Conservation (phyloP, 352 stramenopile species). For the Phytopythium aichiense region DNA sequence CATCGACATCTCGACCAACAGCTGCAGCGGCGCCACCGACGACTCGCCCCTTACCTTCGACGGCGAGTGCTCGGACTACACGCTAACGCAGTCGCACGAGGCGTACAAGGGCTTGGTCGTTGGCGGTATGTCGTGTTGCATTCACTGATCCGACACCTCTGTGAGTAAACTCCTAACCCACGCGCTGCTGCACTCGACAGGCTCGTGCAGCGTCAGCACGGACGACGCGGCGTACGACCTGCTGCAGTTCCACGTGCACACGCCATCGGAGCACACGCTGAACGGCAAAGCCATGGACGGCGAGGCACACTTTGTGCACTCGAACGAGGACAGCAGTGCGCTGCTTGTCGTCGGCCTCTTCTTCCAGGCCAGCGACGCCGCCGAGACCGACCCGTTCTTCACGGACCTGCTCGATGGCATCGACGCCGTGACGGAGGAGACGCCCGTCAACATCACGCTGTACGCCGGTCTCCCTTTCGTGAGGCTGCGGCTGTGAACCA, state of each 20-base stretch:
- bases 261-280: conserved; percentile 40
- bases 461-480: conserved; percentile 10
- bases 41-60: conserved; percentile 20
- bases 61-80: conserved; percentile 25
- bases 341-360: conserved; percentile 44
- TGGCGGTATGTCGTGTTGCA: conserved; percentile 10
- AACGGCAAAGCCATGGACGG: conserved; percentile 26
- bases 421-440: conserved; percentile 22
- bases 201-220: no score
- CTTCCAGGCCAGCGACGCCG: conserved; percentile 7
- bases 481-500: no score
- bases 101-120: conserved; percentile 20
- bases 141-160: no score
- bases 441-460: conserved; percentile 19
- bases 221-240: conserved; percentile 18
- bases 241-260: conserved; percentile 40
- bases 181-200: no score
- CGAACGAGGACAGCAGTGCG: conserved; percentile 7
- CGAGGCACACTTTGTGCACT: conserved; percentile 47
- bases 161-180: no score
- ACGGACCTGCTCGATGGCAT: conserved; percentile 26
- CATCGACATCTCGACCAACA: conserved; percentile 31
- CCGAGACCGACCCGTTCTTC: conserved; percentile 25
- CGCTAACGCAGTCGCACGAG: conserved; percentile 27
- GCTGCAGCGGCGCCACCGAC: not conserved